Percentiles rank a stretch among this genome's conserved stretches.
Evolutionary conservation across 129 eudicot species (phyloP).

Genomic region (Flaveria linearis): DNA sequence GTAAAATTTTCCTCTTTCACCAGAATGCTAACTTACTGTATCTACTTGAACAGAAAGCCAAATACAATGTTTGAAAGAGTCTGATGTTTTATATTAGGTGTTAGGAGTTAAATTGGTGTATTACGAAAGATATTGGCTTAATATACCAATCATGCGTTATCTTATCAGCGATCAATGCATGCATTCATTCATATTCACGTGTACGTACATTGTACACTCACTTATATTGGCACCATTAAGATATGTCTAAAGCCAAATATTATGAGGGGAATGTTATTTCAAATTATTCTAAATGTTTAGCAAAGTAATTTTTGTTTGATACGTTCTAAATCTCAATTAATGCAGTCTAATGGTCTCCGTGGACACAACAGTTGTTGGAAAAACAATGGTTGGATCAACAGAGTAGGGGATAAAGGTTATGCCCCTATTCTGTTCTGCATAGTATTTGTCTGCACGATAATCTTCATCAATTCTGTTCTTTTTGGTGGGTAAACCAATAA

Average conservation of each 20-base stretch:
- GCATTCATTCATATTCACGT: no score
- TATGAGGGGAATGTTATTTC: neutral
- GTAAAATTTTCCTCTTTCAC: neutral
- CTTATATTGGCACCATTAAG: neutral
- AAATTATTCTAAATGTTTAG: neutral
- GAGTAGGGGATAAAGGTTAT: slow-evolving; percentile 53
- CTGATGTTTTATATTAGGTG: neutral
- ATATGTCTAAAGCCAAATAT: no score
- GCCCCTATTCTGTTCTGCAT: slow-evolving; percentile 71
- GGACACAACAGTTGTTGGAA: slow-evolving; percentile 54
- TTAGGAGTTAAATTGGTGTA: neutral
- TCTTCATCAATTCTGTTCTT: slow-evolving; percentile 79
- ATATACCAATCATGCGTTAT: no score
- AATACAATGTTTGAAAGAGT: neutral
- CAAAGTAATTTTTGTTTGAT: neutral
- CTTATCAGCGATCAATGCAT: no score
- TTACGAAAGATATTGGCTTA: no score
- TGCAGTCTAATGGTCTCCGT: slow-evolving; percentile 70
- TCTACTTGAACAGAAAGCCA: neutral
- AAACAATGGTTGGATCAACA: slow-evolving; percentile 47
- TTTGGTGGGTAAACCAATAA: slow-evolving; percentile 52
- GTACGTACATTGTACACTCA: neutral
- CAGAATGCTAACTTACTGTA: neutral
- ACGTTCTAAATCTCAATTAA: slow-evolving; percentile 17
- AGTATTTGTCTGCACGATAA: slow-evolving; percentile 53